Evolutionary conservation across 1,284 basidiomycete species (phyloP).

Genomic region (Baeospora myosura): DNA sequence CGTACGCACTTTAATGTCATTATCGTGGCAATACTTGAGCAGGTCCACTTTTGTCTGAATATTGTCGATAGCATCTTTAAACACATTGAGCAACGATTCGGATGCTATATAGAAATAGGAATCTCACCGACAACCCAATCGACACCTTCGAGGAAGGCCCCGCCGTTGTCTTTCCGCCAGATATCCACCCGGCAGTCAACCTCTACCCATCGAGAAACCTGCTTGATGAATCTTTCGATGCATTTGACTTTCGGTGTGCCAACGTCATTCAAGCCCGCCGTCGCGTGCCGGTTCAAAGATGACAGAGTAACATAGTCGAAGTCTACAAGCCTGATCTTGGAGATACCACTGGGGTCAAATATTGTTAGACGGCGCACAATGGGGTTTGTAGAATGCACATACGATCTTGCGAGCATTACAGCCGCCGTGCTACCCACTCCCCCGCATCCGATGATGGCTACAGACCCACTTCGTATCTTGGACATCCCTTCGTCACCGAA

Average conservation of each 20-base stretch:
- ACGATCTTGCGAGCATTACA: slow-evolving; percentile 88
- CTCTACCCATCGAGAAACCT: slow-evolving; percentile 66
- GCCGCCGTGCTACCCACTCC: slow-evolving; percentile 96
- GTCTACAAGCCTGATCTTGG: slow-evolving; percentile 70
- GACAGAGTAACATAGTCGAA: slow-evolving; percentile 93
- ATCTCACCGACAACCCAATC: slow-evolving; percentile 83
- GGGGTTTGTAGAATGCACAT: slow-evolving; percentile 25
- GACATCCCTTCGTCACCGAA: slow-evolving; percentile 88
- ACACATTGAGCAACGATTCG: neutral
- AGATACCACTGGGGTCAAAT: slow-evolving; percentile 52
- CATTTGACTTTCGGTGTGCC: slow-evolving; percentile 90
- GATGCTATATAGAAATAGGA: no score
- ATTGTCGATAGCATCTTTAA: slow-evolving; percentile 89
- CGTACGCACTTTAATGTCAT: slow-evolving; percentile 57
- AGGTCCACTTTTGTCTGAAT: slow-evolving; percentile 92
- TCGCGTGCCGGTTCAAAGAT: slow-evolving; percentile 90
- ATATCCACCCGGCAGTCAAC: slow-evolving; percentile 80
- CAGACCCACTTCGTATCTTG: slow-evolving; percentile 67
- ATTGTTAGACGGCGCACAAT: slow-evolving; percentile 1
- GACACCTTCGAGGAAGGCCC: slow-evolving; percentile 64
- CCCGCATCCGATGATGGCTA: slow-evolving; percentile 91
- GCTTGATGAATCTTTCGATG: slow-evolving; percentile 66
- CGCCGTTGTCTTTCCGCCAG: slow-evolving; percentile 76
- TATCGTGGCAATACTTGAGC: slow-evolving; percentile 74
- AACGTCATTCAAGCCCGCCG: slow-evolving; percentile 86